phyloP scores from a whole-genome alignment of 2,329 filamentous ascomycete genomes.

The Apiospora rasikravindrae region DNA sequence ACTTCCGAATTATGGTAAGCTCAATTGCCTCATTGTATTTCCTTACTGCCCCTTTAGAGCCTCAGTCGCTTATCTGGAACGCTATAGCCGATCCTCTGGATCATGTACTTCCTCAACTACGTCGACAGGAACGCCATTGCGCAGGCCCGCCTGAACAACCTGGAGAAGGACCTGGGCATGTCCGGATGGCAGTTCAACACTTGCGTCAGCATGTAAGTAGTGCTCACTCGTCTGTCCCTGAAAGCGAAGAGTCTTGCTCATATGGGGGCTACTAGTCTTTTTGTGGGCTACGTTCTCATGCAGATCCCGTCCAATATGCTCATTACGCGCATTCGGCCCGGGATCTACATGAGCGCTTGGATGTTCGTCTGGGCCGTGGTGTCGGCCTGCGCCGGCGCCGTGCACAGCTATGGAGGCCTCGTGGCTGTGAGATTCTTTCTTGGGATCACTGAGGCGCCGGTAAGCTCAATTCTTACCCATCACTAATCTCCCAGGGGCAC shows the following conservation, averaged over 20 bases:
- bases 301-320: conserved; percentile 48
- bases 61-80: neutral
- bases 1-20: conserved; percentile 38
- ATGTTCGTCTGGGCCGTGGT: conserved; percentile 50
- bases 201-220: conserved; percentile 39
- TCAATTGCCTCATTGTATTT: neutral
- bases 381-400: conserved; percentile 46
- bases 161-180: conserved; percentile 46
- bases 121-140: conserved; percentile 53
- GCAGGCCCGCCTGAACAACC: conserved; percentile 46
- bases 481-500: no score
- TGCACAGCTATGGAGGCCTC: conserved; percentile 44
- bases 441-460: conserved; percentile 24
- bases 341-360: conserved; percentile 46
- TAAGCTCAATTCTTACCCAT: neutral
- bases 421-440: conserved; percentile 40
- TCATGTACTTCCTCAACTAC: conserved; percentile 39
- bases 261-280: conserved; percentile 37
- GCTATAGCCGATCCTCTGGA: conserved; percentile 42
- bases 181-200: conserved; percentile 45
- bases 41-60: no score
- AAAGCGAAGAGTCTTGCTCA: neutral
- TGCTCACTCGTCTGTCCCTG: conserved; percentile 22
- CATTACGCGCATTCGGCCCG: conserved; percentile 47
- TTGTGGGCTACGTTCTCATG: conserved; percentile 36